phyloP scores from a whole-genome alignment of 1,284 basidiomycete species.

The Meira miltonrushii region DNA sequence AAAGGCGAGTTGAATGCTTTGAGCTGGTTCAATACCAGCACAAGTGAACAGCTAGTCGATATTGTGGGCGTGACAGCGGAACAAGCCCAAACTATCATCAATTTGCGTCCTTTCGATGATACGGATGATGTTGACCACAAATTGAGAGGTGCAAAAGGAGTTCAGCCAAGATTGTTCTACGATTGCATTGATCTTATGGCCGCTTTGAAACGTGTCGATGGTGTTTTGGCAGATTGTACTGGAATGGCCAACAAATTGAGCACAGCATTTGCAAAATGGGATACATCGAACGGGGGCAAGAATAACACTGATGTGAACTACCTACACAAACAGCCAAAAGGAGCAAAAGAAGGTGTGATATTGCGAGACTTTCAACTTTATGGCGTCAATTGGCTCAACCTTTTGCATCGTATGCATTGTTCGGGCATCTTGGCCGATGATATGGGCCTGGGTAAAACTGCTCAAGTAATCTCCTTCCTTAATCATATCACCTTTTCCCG shows the following conservation, averaged over 20 bases:
- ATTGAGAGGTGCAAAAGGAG: conserved; percentile 85
- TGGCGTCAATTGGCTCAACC: conserved; percentile 94
- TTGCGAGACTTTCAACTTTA: conserved; percentile 95
- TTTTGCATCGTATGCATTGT: conserved; percentile 72
- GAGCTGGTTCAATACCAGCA: conserved; percentile 78
- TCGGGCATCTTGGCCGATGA: conserved; percentile 91
- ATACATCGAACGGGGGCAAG: conserved; percentile 26
- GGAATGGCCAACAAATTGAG: conserved; percentile 64
- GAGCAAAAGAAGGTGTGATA: conserved; percentile 66
- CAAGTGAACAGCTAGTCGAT: conserved; percentile 72
- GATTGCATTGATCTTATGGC: conserved; percentile 81
- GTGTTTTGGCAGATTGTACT: conserved; percentile 81
- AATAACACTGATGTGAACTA: conserved; percentile 34
- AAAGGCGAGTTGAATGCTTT: conserved; percentile 40
- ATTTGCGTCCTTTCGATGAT: conserved; percentile 72
- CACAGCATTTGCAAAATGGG: conserved; percentile 74
- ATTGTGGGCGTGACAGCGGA: conserved; percentile 78
- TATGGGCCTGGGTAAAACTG: conserved; percentile 83
- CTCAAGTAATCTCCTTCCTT: conserved; percentile 95
- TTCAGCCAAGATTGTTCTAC: conserved; percentile 83
- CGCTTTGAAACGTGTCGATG: conserved; percentile 82
- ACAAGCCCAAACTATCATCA: conserved; percentile 75
- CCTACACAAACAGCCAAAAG: conserved; percentile 69
- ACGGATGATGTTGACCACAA: conserved; percentile 61
- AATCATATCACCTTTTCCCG: conserved; percentile 57